Base-by-base conservation (phyloP, 208 protist species). In the Trypanosoma boissoni region DNA sequence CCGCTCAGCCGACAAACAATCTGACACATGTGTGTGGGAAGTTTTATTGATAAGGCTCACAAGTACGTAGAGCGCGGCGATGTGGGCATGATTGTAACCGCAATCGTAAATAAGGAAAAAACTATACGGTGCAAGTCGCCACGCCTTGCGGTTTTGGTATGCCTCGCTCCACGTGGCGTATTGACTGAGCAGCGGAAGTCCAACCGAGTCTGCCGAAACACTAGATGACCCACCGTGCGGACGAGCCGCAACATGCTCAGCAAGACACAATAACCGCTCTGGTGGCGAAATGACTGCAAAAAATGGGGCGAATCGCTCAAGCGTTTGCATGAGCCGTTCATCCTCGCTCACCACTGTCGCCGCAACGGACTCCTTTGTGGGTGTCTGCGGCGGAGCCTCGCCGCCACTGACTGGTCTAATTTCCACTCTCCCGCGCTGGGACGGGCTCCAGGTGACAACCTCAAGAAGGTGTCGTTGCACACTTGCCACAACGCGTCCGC, bases 91-190 rank as follows among this genome's bases (percentile, higher is more conserved):
- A 68, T 92, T 92, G 64, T 78, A 95, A 72, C 85, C 88, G 21
- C 48, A 44, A 51, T 95, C 88, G 55, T 91, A 74, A 29, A 92
- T 68, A 12, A 95, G 65, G 37, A 93, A 95, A 68, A 87, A 95
- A 49, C 76, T 82, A 48, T 89, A 88, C 23, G 88, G 86, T 2
- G 74, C 63, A 44, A 76, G 74, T 42, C 37, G 18, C 83, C 88
- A 95, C 12, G 57, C 54, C 37, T 76, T 76, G 21, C 88, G 83
- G 59, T 91, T 67, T 67, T 90, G 71, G 67, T 87, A 95, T 12
- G 86, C 62, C 61, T 95, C 88, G 2, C 72, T 46, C 86, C 88
- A 95, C 21, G 88, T 90, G 14, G 71, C 69, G 51, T 85, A 95
- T 62, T 95, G 88, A 54, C 79, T 91, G 49, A 90, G 83, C 14